Conservation (phyloP, 768 basidiomycete species). For the Mycena haematopus region DNA sequence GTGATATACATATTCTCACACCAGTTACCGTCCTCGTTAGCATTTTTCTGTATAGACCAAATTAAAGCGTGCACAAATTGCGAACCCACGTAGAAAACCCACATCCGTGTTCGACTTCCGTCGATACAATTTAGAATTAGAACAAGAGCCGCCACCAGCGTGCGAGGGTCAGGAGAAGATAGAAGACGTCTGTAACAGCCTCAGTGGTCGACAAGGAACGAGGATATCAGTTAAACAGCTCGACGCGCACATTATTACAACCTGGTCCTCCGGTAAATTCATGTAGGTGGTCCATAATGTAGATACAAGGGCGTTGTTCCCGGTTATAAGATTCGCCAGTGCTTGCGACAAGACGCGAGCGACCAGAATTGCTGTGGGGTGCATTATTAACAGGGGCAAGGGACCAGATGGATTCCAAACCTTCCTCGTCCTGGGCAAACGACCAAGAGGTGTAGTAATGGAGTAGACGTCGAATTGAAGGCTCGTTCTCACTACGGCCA, state of each 20-base stretch:
- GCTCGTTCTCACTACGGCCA: slow-evolving; percentile 68
- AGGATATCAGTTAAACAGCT: slow-evolving; percentile 26
- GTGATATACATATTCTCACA: slow-evolving; percentile 65
- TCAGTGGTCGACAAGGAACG: slow-evolving; percentile 17
- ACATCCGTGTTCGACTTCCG: slow-evolving; percentile 63
- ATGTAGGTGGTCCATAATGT: slow-evolving; percentile 70
- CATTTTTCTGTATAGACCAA: slow-evolving; percentile 48
- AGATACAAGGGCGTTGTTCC: slow-evolving; percentile 63
- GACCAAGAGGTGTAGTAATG: slow-evolving; percentile 82
- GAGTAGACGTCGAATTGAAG: slow-evolving; percentile 67
- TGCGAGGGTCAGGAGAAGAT: slow-evolving; percentile 66
- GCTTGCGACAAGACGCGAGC: slow-evolving; percentile 78
- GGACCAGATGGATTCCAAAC: slow-evolving; percentile 33
- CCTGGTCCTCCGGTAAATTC: slow-evolving; percentile 72
- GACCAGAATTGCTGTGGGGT: slow-evolving; percentile 58
- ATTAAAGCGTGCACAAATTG: slow-evolving; percentile 9
- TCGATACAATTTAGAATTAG: slow-evolving; percentile 78
- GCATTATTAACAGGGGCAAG: slow-evolving; percentile 13
- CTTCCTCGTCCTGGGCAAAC: slow-evolving; percentile 63
- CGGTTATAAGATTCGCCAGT: slow-evolving; percentile 84
- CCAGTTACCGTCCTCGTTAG: slow-evolving; percentile 62
- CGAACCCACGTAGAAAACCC: slow-evolving; percentile 33
- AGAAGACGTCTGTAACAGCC: slow-evolving; percentile 57
- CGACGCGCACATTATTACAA: slow-evolving; percentile 70
- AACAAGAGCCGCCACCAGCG: slow-evolving; percentile 66